Evolutionary conservation across 2,329 filamentous ascomycete genomes (phyloP).

Genomic region (Trichoderma koningiopsis): DNA sequence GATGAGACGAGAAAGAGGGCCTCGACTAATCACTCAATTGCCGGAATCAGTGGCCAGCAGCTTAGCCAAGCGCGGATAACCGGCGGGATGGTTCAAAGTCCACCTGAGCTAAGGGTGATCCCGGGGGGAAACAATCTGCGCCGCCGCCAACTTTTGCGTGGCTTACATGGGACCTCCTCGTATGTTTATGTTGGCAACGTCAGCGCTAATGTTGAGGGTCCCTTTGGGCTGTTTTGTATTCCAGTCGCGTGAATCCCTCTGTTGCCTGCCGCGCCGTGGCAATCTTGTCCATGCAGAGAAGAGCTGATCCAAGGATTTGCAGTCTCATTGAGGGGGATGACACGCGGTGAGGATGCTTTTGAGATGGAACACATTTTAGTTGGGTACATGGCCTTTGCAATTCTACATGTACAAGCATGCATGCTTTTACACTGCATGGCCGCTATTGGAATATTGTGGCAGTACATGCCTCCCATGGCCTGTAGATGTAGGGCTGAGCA

Average conservation of each 20-base stretch:
- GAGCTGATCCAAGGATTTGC: background rate
- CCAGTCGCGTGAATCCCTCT: background rate
- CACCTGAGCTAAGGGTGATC: background rate
- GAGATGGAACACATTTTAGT: background rate
- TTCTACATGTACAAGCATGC: background rate
- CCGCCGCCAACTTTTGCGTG: background rate
- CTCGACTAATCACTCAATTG: conserved; percentile 5
- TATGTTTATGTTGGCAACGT: conserved; percentile 18
- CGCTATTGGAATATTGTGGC: background rate
- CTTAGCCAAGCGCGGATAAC: conserved; percentile 5
- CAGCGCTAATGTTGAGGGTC: conserved; percentile 12
- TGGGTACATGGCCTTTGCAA: background rate
- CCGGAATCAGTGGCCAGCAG: conserved; percentile 5
- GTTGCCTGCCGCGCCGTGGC: background rate
- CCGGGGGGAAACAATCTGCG: conserved; percentile 10
- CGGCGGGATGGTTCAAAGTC: conserved; percentile 4
- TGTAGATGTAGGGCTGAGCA: conserved; percentile 13
- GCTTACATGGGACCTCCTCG: background rate
- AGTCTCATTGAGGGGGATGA: background rate
- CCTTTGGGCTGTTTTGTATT: background rate
- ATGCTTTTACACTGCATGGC: background rate
- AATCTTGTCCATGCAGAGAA: background rate
- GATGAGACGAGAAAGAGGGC: background rate
- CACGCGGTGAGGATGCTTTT: background rate
- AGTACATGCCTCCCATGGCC: background rate